phyloP scores from a whole-genome alignment of 176 grass and related monocot genomes.

The Puccinellia tenuiflora region DNA sequence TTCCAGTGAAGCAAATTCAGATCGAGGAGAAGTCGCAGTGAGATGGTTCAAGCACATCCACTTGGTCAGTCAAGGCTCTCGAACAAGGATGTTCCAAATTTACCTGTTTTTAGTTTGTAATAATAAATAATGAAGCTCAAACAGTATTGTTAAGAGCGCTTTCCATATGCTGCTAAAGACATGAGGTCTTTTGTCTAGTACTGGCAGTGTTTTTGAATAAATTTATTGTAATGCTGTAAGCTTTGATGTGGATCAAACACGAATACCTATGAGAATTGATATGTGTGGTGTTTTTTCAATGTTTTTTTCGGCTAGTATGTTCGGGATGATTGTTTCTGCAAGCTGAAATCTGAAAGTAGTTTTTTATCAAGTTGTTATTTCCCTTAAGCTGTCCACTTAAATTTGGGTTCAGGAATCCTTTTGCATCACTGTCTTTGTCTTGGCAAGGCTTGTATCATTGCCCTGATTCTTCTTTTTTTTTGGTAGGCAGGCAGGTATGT shows the following conservation, averaged over 20 bases:
- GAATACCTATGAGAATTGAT: neutral
- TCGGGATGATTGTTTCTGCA: neutral
- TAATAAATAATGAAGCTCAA: slow-evolving; percentile 27
- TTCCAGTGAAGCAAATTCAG: neutral
- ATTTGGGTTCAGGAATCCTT: neutral
- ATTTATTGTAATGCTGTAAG: too few species aligned
- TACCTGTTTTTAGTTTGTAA: neutral
- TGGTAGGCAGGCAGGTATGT: too few species aligned
- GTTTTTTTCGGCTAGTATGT: neutral
- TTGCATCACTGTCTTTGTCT: neutral
- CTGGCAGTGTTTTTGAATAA: neutral
- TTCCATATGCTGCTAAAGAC: neutral
- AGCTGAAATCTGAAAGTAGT: neutral
- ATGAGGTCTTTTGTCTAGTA: neutral
- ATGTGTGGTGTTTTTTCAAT: neutral
- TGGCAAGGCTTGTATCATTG: neutral
- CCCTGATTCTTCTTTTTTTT: too few species aligned
- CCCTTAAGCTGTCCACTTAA: neutral
- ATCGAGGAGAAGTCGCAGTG: neutral
- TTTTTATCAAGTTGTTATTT: neutral
- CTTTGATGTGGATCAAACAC: neutral
- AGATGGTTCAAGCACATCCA: neutral
- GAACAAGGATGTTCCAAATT: neutral
- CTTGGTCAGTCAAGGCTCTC: neutral
- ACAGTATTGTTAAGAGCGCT: slow-evolving; percentile 12